Percentiles rank a stretch among this genome's conserved stretches.
Evolutionary conservation across 108 stramenopile genomes (phyloP).

Genomic region (Nannochloropsis salina): DNA sequence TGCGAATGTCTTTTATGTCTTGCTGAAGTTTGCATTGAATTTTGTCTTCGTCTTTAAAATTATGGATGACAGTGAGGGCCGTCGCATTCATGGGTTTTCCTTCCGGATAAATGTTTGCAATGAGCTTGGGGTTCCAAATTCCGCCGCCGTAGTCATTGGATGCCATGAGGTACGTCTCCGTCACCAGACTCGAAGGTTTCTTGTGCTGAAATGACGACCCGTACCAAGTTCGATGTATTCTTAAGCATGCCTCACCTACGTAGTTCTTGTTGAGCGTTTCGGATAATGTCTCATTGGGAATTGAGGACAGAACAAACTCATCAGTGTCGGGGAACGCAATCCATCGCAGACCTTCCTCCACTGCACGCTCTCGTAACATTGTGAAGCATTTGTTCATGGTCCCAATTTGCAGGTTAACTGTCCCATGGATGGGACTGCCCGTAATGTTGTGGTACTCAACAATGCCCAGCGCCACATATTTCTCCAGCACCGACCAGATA

Average conservation of each 20-base stretch:
- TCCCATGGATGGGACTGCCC: not conserved
- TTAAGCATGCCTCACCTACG: slow-evolving; percentile 5
- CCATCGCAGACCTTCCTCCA: slow-evolving; percentile 7
- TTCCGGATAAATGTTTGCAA: not conserved
- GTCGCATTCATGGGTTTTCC: not conserved
- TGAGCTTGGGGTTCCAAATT: not conserved
- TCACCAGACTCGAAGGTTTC: not conserved
- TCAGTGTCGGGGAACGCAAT: not conserved
- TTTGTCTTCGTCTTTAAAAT: not conserved
- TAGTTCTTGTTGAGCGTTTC: not conserved
- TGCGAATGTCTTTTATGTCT: not conserved
- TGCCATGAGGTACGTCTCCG: not conserved
- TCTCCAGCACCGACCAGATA: too few species aligned
- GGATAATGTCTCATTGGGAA: not conserved
- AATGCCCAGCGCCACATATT: too few species aligned
- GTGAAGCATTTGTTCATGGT: not conserved
- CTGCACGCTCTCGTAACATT: not conserved
- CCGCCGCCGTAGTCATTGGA: not conserved
- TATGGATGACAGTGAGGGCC: not conserved
- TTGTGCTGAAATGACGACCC: not conserved
- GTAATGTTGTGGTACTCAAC: too few species aligned
- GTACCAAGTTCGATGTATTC: not conserved
- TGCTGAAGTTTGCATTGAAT: not conserved
- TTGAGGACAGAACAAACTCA: not conserved
- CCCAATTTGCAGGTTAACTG: not conserved